Conservation (phyloP, 2,329 filamentous ascomycete species). For the Penicillium sp. region DNA sequence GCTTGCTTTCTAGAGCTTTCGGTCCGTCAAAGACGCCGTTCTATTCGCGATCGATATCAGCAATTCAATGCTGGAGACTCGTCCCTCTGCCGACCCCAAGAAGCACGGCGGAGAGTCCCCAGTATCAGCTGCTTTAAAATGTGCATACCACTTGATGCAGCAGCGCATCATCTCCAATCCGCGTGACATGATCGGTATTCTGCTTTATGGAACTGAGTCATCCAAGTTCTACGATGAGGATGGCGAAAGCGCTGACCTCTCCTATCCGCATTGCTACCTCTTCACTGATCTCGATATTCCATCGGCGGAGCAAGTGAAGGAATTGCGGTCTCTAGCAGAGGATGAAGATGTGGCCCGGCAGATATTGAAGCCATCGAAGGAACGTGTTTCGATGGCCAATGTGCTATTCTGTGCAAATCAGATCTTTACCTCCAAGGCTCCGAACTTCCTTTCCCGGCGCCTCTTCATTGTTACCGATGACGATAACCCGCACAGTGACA, state of each 20-base stretch:
- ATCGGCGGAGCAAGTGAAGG: constrained; percentile 80
- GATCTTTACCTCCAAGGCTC: constrained; percentile 89
- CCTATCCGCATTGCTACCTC: constrained; percentile 89
- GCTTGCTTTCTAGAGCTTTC: constrained; percentile 65
- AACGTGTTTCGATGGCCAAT: constrained; percentile 77
- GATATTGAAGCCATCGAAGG: constrained; percentile 66
- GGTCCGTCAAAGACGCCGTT: constrained; percentile 94
- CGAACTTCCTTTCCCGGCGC: constrained; percentile 87
- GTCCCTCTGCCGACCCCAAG: constrained; percentile 64
- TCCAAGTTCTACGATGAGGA: constrained; percentile 73
- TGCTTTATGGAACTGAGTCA: constrained; percentile 86
- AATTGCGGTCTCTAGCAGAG: constrained; percentile 71
- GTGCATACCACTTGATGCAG: constrained; percentile 92
- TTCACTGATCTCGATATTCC: constrained; percentile 86
- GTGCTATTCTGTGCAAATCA: constrained; percentile 94
- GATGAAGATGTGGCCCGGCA: constrained; percentile 69
- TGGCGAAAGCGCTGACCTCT: constrained; percentile 55
- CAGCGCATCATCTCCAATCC: constrained; percentile 97
- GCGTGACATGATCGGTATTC: constrained; percentile 93
- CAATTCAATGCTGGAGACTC: constrained; percentile 74
- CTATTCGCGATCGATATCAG: constrained; percentile 93
- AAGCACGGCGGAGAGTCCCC: constrained; percentile 77
- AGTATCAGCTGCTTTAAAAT: constrained; percentile 81
- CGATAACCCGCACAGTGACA: constrained; percentile 74
- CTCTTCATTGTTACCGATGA: constrained; percentile 97